These are phyloP conservation scores for Gloeopeniophorella convolvens DNA, from an alignment of 768 basidiomycete genomes.

Conservation along the genomic window DNA sequence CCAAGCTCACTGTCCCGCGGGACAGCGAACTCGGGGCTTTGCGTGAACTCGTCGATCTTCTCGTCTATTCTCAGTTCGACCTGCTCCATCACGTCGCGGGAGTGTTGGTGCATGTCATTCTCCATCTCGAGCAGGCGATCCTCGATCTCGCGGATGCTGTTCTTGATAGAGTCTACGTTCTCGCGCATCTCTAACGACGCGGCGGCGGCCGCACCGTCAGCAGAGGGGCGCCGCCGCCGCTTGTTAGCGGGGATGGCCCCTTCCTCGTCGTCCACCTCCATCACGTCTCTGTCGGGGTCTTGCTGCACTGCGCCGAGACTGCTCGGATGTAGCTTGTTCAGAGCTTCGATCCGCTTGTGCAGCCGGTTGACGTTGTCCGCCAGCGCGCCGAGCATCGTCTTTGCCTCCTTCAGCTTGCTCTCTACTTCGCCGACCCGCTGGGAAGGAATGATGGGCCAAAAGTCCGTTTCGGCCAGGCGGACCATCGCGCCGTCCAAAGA, in stretches of 20 bases:
- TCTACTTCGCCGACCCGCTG: slow-evolving; percentile 24
- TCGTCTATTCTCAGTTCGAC: slow-evolving; percentile 16
- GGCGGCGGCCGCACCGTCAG: background rate
- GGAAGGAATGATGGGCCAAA: slow-evolving; percentile 34
- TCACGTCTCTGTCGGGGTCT: background rate
- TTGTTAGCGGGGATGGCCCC: slow-evolving; percentile 1
- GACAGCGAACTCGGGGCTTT: background rate
- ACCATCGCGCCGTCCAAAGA: slow-evolving; percentile 28
- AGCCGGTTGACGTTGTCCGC: slow-evolving; percentile 20
- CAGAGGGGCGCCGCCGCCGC: slow-evolving; percentile 7
- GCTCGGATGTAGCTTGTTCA: background rate
- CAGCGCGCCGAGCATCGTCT: slow-evolving; percentile 30
- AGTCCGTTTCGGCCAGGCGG: slow-evolving; percentile 30
- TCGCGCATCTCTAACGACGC: slow-evolving; percentile 4
- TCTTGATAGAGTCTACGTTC: slow-evolving; percentile 9
- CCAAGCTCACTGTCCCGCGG: background rate
- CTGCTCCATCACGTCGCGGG: slow-evolving; percentile 9
- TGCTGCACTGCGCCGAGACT: background rate
- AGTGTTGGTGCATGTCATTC: slow-evolving; percentile 18
- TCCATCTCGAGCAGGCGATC: slow-evolving; percentile 14
- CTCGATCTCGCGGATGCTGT: slow-evolving; percentile 14
- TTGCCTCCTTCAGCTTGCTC: slow-evolving; percentile 22
- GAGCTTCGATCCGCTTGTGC: slow-evolving; percentile 10
- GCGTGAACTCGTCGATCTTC: slow-evolving; percentile 18
- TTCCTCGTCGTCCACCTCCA: background rate